Evolutionary conservation across 2,329 filamentous ascomycete species (phyloP).

Genomic region (Pseudogymnoascus sp.): DNA sequence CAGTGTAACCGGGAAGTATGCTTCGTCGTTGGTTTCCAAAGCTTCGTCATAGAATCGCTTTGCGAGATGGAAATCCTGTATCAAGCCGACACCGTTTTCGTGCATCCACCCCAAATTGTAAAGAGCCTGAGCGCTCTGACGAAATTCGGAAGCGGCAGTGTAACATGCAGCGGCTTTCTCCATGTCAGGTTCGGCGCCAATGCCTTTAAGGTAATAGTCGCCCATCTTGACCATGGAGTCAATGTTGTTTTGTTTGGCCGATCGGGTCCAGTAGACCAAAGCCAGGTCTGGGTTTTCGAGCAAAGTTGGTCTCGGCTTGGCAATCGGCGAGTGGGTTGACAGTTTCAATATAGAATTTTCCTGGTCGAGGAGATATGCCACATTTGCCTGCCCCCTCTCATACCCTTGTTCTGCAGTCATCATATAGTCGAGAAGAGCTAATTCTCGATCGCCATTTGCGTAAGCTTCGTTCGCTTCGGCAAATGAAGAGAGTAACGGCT

Average conservation of each 20-base stretch:
- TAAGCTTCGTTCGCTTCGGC: conserved; percentile 59
- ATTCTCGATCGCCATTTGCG: conserved; percentile 53
- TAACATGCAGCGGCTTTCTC: conserved; percentile 93
- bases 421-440: conserved; percentile 57
- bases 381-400: conserved; percentile 62
- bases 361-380: conserved; percentile 62
- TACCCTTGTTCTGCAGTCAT: conserved; percentile 70
- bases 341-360: conserved; percentile 45
- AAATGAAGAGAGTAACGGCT: conserved; percentile 51
- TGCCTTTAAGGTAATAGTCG: conserved; percentile 85
- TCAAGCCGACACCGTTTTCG: conserved; percentile 86
- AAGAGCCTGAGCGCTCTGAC: conserved; percentile 86
- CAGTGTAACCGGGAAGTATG: conserved; percentile 85
- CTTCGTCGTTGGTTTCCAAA: conserved; percentile 82
- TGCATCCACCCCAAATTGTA: conserved; percentile 99
- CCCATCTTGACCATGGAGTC: conserved; percentile 97
- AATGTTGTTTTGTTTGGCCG: conserved; percentile 84
- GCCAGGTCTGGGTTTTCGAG: conserved; percentile 46
- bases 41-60: conserved; percentile 95
- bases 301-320: conserved; percentile 32
- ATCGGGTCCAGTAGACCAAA: conserved; percentile 90
- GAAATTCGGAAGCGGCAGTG: conserved; percentile 79
- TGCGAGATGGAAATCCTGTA: conserved; percentile 93
- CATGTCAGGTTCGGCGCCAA: conserved; percentile 62
- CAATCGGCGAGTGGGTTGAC: conserved; percentile 27